phyloP scores from a whole-genome alignment of 345 rosid genomes.

The Aegle marmelos region DNA sequence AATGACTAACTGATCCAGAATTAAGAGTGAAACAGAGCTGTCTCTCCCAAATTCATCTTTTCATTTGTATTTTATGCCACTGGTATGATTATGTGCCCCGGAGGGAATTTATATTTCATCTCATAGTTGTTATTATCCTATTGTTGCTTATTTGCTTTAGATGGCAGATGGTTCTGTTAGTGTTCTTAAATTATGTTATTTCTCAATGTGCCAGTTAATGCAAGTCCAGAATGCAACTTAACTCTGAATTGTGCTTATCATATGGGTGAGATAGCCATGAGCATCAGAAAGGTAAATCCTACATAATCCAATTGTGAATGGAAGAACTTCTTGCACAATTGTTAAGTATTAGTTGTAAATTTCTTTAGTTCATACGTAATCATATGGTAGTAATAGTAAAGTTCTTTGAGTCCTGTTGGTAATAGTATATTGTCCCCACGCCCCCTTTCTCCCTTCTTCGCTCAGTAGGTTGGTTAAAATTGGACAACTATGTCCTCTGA shows the following conservation, averaged over 20 bases:
- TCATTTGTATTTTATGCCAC: not conserved
- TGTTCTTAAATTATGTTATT: slow-evolving; percentile 9
- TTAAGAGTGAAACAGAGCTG: not conserved
- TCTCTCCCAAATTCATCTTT: not conserved
- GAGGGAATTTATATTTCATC: not conserved
- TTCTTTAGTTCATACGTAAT: not conserved
- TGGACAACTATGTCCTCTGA: not conserved
- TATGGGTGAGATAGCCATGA: slow-evolving; percentile 96
- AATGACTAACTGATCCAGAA: not conserved
- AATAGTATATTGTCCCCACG: not conserved
- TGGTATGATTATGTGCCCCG: not conserved
- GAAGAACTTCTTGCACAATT: no score
- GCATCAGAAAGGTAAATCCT: slow-evolving; percentile 72
- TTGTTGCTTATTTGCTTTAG: not conserved
- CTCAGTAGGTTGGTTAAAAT: not conserved
- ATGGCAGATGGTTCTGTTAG: not conserved
- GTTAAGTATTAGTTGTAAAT: not conserved
- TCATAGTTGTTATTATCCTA: not conserved
- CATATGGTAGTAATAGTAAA: no score
- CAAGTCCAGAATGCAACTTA: slow-evolving; percentile 91
- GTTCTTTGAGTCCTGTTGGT: not conserved
- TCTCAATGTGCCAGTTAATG: slow-evolving; percentile 50
- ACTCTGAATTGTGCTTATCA: slow-evolving; percentile 70
- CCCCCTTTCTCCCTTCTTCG: no score
- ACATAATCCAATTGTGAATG: not conserved